phyloP scores from a whole-genome alignment of 441 rosid species.

The Pelargonium cotyledonis region DNA sequence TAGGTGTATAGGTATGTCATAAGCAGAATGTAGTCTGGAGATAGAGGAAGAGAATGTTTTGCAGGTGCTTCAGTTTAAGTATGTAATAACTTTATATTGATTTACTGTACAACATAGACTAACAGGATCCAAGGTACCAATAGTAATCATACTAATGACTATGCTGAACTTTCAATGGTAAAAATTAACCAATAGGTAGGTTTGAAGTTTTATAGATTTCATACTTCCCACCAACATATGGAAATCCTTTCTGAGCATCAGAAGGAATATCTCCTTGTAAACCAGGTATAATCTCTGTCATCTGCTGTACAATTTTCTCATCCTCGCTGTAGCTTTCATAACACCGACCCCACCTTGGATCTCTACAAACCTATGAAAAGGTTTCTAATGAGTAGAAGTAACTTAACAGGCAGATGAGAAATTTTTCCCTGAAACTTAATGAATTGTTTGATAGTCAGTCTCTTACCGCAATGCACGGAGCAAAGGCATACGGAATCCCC shows the following conservation, averaged over 20 bases:
- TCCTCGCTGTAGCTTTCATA: slow-evolving; percentile 68
- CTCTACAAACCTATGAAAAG: slow-evolving; percentile 54
- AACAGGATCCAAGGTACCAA: too few relatives aligned
- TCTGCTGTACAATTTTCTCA: slow-evolving; percentile 47
- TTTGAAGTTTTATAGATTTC: slow-evolving; percentile 17
- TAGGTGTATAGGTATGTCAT: too few relatives aligned
- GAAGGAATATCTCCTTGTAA: slow-evolving; percentile 63
- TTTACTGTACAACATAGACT: too few relatives aligned
- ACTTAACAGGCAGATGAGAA: too few relatives aligned
- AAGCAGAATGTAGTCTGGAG: too few relatives aligned
- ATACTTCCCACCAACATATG: slow-evolving; percentile 26
- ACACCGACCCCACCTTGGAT: slow-evolving; percentile 75
- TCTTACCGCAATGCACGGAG: slow-evolving; percentile 66
- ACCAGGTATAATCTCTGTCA: slow-evolving; percentile 62
- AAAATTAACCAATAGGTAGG: too few relatives aligned
- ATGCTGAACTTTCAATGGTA: too few relatives aligned
- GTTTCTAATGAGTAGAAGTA: too few relatives aligned
- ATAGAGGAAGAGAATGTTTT: too few relatives aligned
- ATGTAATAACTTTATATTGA: too few relatives aligned
- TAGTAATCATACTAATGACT: too few relatives aligned
- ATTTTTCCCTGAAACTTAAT: not conserved
- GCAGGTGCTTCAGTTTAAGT: too few relatives aligned
- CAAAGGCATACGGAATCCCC: slow-evolving; percentile 62
- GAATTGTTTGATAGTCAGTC: slow-evolving; percentile 1
- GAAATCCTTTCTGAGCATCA: not conserved